phyloP scores from a whole-genome alignment of 495 filamentous ascomycete species.

The Penicillium cosmopolitanum region DNA sequence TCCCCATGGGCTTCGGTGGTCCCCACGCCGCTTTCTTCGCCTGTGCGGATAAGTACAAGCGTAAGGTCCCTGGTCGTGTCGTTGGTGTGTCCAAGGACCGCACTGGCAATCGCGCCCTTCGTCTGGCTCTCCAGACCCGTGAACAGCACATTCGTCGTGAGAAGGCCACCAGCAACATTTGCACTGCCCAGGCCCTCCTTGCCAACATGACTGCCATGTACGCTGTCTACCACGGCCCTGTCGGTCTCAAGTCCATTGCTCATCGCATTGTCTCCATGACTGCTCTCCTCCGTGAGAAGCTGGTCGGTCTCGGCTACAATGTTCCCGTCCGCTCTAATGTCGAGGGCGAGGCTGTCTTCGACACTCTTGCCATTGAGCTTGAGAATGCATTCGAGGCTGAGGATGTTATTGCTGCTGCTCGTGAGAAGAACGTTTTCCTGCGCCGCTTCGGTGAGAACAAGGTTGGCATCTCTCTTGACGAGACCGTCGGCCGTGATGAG shows the following conservation, averaged over 20 bases:
- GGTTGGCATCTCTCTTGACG: constrained; percentile 73
- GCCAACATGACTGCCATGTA: constrained; percentile 99
- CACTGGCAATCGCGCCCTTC: constrained; percentile 79
- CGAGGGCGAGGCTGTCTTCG: constrained; percentile 66
- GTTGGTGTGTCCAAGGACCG: constrained; percentile 94
- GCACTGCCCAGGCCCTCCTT: constrained; percentile 91
- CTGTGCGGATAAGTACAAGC: constrained; percentile 87
- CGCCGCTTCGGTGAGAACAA: constrained; percentile 61
- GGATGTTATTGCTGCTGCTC: constrained; percentile 53
- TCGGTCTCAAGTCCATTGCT: constrained; percentile 84
- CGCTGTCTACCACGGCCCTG: constrained; percentile 93
- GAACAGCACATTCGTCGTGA: constrained; percentile 98
- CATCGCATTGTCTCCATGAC: constrained; percentile 74
- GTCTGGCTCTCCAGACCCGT: constrained; percentile 89
- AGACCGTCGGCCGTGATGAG: constrained; percentile 67
- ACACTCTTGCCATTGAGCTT: constrained; percentile 77
- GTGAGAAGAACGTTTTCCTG: constrained; percentile 62
- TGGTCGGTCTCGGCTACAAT: constrained; percentile 67
- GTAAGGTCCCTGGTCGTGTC: constrained; percentile 93
- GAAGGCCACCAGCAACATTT: constrained; percentile 99
- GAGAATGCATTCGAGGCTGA: constrained; percentile 44
- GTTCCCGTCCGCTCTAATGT: constrained; percentile 59
- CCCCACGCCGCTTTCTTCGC: constrained; percentile 98
- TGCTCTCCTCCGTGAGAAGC: constrained; percentile 66
- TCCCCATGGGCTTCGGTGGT: constrained; percentile 92